phyloP scores from a whole-genome alignment of 2,329 filamentous ascomycete genomes.

The Diaporthe capsici region DNA sequence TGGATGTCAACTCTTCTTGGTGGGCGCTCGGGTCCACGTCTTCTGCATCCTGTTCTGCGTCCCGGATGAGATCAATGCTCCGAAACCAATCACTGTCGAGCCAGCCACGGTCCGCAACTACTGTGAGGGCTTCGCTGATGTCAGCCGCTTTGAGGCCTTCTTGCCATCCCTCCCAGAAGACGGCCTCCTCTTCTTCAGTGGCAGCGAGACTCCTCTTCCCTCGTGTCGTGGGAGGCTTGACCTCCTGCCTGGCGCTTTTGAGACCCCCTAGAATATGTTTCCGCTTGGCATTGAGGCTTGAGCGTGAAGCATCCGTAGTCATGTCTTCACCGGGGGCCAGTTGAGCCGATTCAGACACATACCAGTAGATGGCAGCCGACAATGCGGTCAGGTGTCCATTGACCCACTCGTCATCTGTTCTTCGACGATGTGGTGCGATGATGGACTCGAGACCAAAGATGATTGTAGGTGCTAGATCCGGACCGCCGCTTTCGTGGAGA shows the following conservation, averaged over 20 bases:
- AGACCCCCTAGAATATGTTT: constrained; percentile 64
- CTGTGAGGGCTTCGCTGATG: constrained; percentile 73
- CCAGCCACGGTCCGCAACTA: constrained; percentile 71
- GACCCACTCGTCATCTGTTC: constrained; percentile 64
- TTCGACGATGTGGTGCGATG: constrained; percentile 57
- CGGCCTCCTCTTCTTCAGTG: constrained; percentile 56
- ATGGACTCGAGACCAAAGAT: constrained; percentile 79
- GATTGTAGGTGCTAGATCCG: constrained; percentile 77
- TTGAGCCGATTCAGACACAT: constrained; percentile 67
- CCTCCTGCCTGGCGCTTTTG: constrained; percentile 51
- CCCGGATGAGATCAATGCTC: constrained; percentile 69
- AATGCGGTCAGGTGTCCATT: constrained; percentile 65
- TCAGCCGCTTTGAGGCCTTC: constrained; percentile 62
- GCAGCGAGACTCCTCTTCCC: constrained; percentile 54
- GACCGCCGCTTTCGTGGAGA: constrained; percentile 63
- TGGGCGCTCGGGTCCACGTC: constrained; percentile 52
- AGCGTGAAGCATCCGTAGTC: constrained; percentile 44
- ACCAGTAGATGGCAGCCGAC: constrained; percentile 72
- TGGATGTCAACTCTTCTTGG: constrained; percentile 47
- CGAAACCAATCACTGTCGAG: constrained; percentile 74
- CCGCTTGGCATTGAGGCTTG: constrained; percentile 61
- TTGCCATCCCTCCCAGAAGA: constrained; percentile 67
- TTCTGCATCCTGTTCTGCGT: constrained; percentile 45
- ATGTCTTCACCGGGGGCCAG: constrained; percentile 51
- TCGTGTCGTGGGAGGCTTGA: constrained; percentile 56